Conservation (phyloP, 1,284 basidiomycete species). For the Moesziomyces parantarcticus region DNA sequence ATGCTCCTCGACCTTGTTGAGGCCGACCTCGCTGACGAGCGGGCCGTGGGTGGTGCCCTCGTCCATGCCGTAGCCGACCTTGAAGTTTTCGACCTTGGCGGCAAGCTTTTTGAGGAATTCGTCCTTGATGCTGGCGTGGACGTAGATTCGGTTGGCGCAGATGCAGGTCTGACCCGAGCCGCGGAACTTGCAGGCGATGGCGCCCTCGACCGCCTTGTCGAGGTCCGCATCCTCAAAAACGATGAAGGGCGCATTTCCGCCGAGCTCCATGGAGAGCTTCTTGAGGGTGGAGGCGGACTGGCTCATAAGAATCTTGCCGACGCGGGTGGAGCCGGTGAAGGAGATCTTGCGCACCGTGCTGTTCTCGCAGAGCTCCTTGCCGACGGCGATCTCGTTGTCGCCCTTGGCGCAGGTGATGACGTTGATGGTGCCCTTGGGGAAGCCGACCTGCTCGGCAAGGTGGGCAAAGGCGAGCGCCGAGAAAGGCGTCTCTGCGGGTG, state of each 20-base stretch:
- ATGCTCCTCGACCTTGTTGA: slow-evolving; percentile 87
- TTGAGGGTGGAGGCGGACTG: slow-evolving; percentile 89
- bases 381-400: slow-evolving; percentile 80
- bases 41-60: slow-evolving; percentile 85
- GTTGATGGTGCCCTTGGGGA: slow-evolving; percentile 95
- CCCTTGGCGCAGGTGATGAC: slow-evolving; percentile 83
- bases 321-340: slow-evolving; percentile 90
- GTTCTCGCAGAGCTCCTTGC: slow-evolving; percentile 73
- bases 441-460: slow-evolving; percentile 84
- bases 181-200: slow-evolving; percentile 90
- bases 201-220: slow-evolving; percentile 89
- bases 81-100: slow-evolving; percentile 86
- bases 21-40: slow-evolving; percentile 85
- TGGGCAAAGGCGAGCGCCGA: slow-evolving; percentile 88
- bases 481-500: slow-evolving; percentile 94
- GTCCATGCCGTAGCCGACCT: slow-evolving; percentile 88
- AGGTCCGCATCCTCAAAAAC: slow-evolving; percentile 97
- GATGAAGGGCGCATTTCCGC: slow-evolving; percentile 91
- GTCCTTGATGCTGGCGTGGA: slow-evolving; percentile 78
- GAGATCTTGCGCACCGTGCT: slow-evolving; percentile 84
- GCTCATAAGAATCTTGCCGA: slow-evolving; percentile 87
- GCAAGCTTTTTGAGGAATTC: slow-evolving; percentile 85
- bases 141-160: slow-evolving; percentile 70
- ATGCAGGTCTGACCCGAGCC: slow-evolving; percentile 90
- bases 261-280: slow-evolving; percentile 74